phyloP scores from a whole-genome alignment of 768 basidiomycete species.

The Boletus speciosus region DNA sequence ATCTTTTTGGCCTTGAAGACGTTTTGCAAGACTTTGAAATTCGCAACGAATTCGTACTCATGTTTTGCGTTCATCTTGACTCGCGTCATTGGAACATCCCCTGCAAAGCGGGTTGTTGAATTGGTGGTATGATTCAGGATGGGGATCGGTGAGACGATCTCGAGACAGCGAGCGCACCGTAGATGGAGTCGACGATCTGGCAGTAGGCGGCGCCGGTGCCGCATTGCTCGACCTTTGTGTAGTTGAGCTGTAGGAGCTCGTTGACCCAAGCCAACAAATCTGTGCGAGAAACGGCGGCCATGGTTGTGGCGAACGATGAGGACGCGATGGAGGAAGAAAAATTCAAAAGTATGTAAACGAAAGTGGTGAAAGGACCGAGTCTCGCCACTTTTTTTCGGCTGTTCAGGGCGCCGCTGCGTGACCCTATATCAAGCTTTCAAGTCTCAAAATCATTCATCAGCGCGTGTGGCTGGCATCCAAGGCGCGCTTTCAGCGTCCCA shows the following conservation, averaged over 20 bases:
- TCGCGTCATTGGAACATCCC: conserved; percentile 83
- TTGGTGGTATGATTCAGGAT: conserved; percentile 7
- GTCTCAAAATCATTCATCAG: not conserved
- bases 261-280: conserved; percentile 94
- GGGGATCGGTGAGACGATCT: conserved; percentile 19
- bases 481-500: not conserved
- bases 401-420: not conserved
- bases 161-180: conserved; percentile 50
- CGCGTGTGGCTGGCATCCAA: not conserved
- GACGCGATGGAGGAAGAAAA: conserved; percentile 1
- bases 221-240: conserved; percentile 91
- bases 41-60: conserved; percentile 92
- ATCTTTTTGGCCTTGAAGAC: conserved; percentile 89
- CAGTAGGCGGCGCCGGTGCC: conserved; percentile 91
- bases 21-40: conserved; percentile 95
- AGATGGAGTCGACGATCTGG: conserved; percentile 94
- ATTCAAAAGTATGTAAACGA: not conserved
- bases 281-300: conserved; percentile 70
- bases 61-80: conserved; percentile 97
- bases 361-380: not conserved
- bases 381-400: conserved; percentile 10
- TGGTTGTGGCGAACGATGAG: conserved; percentile 24
- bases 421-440: not conserved
- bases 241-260: conserved; percentile 85
- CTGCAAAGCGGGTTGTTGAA: conserved; percentile 38